phyloP scores from a whole-genome alignment of 2,329 filamentous ascomycete genomes.

The Apiospora sp. region DNA sequence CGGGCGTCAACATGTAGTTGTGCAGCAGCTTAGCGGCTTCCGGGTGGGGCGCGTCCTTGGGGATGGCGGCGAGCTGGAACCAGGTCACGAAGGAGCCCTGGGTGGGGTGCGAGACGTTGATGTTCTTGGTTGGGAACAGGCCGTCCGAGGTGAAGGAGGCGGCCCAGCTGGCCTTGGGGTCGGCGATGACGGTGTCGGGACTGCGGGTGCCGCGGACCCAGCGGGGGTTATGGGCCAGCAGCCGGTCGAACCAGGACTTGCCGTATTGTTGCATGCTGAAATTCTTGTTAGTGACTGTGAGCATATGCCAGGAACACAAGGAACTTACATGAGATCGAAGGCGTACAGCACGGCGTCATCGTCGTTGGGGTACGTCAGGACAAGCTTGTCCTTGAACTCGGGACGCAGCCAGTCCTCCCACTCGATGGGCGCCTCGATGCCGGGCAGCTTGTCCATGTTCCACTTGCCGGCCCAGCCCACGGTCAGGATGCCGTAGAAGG shows the following conservation, averaged over 20 bases:
- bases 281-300: no score
- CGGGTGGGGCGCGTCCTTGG: conserved; percentile 56
- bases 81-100: conserved; percentile 55
- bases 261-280: conserved; percentile 50
- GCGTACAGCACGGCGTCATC: conserved; percentile 63
- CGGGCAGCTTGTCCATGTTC: conserved; percentile 46
- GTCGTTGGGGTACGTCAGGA: conserved; percentile 64
- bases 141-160: conserved; percentile 45
- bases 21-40: conserved; percentile 60
- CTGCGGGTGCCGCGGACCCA: conserved; percentile 62
- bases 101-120: conserved; percentile 43
- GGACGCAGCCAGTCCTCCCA: conserved; percentile 56
- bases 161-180: conserved; percentile 40
- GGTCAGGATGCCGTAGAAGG: conserved; percentile 52
- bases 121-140: conserved; percentile 28
- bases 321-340: conserved; percentile 55
- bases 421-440: conserved; percentile 44
- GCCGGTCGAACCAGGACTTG: conserved; percentile 53
- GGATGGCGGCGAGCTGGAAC: conserved; percentile 57
- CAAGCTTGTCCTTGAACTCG: conserved; percentile 60
- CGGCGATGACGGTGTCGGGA: conserved; percentile 45
- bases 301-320: background rate
- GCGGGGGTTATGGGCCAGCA: conserved; percentile 56
- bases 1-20: conserved; percentile 53
- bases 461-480: conserved; percentile 48